phyloP scores from a whole-genome alignment of 1,139 yeast species.

The Debaryomycetaceae sp. region DNA sequence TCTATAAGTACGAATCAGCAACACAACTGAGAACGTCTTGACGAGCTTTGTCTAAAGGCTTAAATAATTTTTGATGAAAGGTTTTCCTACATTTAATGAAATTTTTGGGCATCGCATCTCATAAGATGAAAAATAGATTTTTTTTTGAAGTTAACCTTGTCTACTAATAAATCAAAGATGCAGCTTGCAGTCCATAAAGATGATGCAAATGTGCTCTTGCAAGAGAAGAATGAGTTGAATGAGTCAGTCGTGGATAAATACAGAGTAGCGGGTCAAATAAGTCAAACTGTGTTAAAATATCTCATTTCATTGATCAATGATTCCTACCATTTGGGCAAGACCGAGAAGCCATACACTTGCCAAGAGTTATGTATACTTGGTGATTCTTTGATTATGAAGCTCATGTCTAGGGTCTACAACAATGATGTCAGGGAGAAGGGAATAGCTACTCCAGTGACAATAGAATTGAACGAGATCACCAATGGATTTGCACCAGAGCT shows the following conservation, averaged over 20 bases:
- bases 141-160: not conserved
- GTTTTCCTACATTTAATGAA: not conserved
- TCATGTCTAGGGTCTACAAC: constrained; percentile 53
- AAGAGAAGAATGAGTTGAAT: constrained; percentile 66
- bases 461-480: constrained; percentile 78
- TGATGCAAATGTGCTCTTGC: constrained; percentile 71
- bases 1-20: no score
- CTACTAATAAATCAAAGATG: constrained; percentile 24
- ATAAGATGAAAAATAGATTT: not conserved
- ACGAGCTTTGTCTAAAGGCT: no score
- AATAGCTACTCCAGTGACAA: constrained; percentile 84
- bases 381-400: constrained; percentile 64
- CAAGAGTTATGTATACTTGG: constrained; percentile 81
- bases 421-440: constrained; percentile 73
- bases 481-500: constrained; percentile 85
- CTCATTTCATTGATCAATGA: constrained; percentile 64
- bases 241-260: constrained; percentile 71
- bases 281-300: constrained; percentile 80
- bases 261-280: constrained; percentile 83
- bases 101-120: not conserved
- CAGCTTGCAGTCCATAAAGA: constrained; percentile 66
- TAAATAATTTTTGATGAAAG: not conserved
- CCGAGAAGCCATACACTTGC: constrained; percentile 47
- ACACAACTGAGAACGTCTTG: no score
- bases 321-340: constrained; percentile 57